phyloP scores from a whole-genome alignment of 2,329 filamentous ascomycete species.

The Elsinoe ampelina region DNA sequence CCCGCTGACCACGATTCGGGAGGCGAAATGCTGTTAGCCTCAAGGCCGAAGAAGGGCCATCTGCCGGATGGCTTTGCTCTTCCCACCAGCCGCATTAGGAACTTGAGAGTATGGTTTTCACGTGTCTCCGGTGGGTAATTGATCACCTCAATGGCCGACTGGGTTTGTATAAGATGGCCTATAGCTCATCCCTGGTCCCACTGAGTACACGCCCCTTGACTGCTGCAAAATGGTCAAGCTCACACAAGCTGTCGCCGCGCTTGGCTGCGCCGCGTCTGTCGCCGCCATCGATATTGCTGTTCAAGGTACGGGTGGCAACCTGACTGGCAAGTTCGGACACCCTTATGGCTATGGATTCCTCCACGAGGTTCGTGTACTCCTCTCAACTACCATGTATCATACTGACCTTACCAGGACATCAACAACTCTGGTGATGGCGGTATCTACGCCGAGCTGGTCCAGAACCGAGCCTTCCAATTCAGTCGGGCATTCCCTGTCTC shows the following conservation, averaged over 20 bases:
- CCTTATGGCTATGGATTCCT: slow-evolving; percentile 37
- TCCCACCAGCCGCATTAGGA: slow-evolving; percentile 7
- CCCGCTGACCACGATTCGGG: not conserved
- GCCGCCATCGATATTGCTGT: slow-evolving; percentile 21
- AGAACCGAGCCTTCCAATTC: slow-evolving; percentile 59
- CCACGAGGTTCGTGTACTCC: not conserved
- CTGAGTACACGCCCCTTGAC: not conserved
- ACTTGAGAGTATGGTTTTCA: not conserved
- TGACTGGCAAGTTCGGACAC: slow-evolving; percentile 26
- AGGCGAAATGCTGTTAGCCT: slow-evolving; percentile 2
- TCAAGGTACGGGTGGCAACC: slow-evolving; percentile 28
- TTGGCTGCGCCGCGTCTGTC: slow-evolving; percentile 5
- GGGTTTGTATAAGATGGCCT: not conserved
- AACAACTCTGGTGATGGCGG: slow-evolving; percentile 60
- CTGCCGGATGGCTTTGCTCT: not conserved
- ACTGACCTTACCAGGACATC: slow-evolving; percentile 42
- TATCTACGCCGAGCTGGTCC: slow-evolving; percentile 58
- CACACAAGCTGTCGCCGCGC: slow-evolving; percentile 6
- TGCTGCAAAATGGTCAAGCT: slow-evolving; percentile 7
- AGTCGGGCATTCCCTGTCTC: slow-evolving; percentile 35
- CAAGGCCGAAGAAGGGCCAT: not conserved
- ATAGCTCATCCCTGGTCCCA: not conserved
- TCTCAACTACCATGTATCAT: not conserved
- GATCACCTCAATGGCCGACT: not conserved
- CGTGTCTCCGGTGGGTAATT: not conserved